phyloP scores from a whole-genome alignment of 805 yeast genomes.

The Ogataea minuta region DNA sequence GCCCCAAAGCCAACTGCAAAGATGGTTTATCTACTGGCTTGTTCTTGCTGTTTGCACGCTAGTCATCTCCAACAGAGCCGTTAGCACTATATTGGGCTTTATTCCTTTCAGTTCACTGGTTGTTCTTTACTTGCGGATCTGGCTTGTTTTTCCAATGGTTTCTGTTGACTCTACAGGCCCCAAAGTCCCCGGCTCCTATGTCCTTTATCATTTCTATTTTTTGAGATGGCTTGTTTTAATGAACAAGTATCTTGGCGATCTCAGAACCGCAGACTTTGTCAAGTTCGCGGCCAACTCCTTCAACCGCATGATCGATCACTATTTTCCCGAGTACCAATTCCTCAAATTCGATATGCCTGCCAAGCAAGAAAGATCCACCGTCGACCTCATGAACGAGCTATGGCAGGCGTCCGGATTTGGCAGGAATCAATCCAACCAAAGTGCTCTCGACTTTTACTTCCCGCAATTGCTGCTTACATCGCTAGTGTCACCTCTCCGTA shows the following conservation, averaged over 20 bases:
- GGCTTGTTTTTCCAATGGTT: slow-evolving; percentile 56
- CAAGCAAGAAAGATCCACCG: slow-evolving; percentile 5
- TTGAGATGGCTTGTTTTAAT: slow-evolving; percentile 53
- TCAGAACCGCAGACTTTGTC: slow-evolving; percentile 14
- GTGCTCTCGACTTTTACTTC: slow-evolving; percentile 6
- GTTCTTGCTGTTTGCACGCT: slow-evolving; percentile 41
- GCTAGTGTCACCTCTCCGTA: slow-evolving; percentile 16
- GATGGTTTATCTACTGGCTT: slow-evolving; percentile 66
- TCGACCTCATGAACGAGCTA: slow-evolving; percentile 11
- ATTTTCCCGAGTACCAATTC: slow-evolving; percentile 9
- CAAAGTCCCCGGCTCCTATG: slow-evolving; percentile 51
- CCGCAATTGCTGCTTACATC: slow-evolving; percentile 18
- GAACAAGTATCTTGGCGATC: slow-evolving; percentile 16
- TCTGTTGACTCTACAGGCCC: slow-evolving; percentile 17
- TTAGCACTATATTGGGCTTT: slow-evolving; percentile 41
- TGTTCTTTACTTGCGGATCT: slow-evolving; percentile 47
- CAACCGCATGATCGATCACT: slow-evolving; percentile 19
- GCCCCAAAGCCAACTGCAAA: slow-evolving; percentile 11
- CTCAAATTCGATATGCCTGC: slow-evolving; percentile 10
- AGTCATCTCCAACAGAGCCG: slow-evolving; percentile 17
- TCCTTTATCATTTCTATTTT: slow-evolving; percentile 43
- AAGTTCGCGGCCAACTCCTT: slow-evolving; percentile 6
- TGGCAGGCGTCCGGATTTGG: slow-evolving; percentile 10
- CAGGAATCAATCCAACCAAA: slow-evolving; percentile 1
- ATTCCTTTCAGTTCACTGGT: slow-evolving; percentile 56